Conservation (phyloP, 225 moss, liverwort and hornwort species). For the Physcomitrium patens region DNA sequence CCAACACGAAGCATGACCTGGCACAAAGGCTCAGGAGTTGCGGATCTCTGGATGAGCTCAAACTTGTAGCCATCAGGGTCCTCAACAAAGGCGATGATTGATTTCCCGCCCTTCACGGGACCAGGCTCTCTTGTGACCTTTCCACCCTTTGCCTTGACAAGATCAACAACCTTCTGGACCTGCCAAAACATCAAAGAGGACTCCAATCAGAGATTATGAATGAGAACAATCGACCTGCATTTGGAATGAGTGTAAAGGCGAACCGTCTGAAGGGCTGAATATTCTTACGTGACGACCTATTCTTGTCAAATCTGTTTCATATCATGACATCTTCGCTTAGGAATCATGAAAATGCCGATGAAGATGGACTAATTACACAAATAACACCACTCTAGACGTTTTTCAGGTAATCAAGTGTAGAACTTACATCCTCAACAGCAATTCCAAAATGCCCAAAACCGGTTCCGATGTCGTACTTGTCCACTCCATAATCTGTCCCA, state of each 20-base stretch:
- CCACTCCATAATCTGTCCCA: conserved; percentile 88
- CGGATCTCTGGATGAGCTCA: conserved; percentile 85
- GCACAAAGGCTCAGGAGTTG: conserved; percentile 89
- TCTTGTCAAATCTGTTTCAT: not conserved
- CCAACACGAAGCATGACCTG: conserved; percentile 98
- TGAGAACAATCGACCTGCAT: not conserved
- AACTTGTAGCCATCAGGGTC: conserved; percentile 96
- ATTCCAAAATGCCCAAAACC: conserved; percentile 98
- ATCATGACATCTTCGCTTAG: not conserved
- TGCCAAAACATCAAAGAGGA: conserved; percentile 32
- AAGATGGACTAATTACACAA: not conserved
- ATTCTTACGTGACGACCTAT: not conserved
- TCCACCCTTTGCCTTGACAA: conserved; percentile 89
- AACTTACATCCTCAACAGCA: conserved; percentile 93
- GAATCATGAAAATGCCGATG: not conserved
- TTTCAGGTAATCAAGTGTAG: not conserved
- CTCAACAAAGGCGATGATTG: conserved; percentile 85
- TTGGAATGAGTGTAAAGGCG: not conserved
- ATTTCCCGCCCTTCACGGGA: conserved; percentile 92
- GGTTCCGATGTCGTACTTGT: conserved; percentile 87
- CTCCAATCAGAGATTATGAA: conserved; percentile 18
- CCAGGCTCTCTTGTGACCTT: conserved; percentile 94
- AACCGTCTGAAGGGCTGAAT: not conserved
- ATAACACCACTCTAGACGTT: not conserved
- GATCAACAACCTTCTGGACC: conserved; percentile 90